These are phyloP conservation scores for Zea mays DNA, from an alignment of 176 grass and related monocot species.

Conservation along the genomic window Zm-B73-REFERENCE-NAM-5.0 NC_050096.1:17058001-17058500, in stretches of 20 bases:
- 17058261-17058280: not conserved
- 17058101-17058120: not conserved
- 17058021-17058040: no score
- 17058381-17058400: conserved; percentile 22
- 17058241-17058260: not conserved
- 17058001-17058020: no score
- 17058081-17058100: not conserved
- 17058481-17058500: conserved; percentile 81
- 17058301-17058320: fast-evolving
- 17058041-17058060: not conserved
- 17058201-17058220: not conserved
- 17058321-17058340: not conserved
- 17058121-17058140: not conserved
- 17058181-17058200: not conserved
- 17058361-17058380: conserved; percentile 46
- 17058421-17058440: conserved; percentile 21
- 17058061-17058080: not conserved
- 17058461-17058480: conserved; percentile 59
- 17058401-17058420: not conserved
- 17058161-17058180: not conserved
- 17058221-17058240: not conserved
- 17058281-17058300: not conserved
- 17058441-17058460: conserved; percentile 57
- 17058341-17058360: conserved; percentile 36
- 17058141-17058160: not conserved